Evolutionary conservation across 768 basidiomycete genomes (phyloP).

Genomic region (Mycena vitilis): DNA sequence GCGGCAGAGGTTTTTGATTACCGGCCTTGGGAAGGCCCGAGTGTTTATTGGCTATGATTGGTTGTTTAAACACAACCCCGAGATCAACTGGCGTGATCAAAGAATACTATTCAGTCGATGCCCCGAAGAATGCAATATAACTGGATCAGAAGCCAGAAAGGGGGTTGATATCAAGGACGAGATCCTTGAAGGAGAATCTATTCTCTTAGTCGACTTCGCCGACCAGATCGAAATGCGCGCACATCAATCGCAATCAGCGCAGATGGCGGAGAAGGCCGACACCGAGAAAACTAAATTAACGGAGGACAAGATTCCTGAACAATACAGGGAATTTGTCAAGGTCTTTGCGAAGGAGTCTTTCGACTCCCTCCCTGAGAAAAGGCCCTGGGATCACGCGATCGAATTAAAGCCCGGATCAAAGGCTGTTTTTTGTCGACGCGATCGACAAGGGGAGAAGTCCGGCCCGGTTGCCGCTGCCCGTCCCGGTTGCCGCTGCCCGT

Average conservation of each 20-base stretch:
- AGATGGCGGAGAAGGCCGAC: conserved; percentile 19
- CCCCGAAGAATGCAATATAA: conserved; percentile 22
- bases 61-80: conserved; percentile 39
- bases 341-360: neutral
- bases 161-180: neutral
- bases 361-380: neutral
- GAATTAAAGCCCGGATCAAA: conserved; percentile 44
- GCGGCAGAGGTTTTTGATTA: conserved; percentile 35
- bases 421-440: too few species aligned
- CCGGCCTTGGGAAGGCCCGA: conserved; percentile 36
- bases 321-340: neutral
- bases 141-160: neutral
- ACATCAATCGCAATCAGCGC: conserved; percentile 5
- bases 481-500: too few species aligned
- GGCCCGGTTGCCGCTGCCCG: too few species aligned
- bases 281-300: neutral
- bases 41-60: conserved; percentile 41
- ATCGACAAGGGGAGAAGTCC: too few species aligned
- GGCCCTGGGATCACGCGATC: conserved; percentile 51
- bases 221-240: neutral
- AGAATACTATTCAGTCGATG: conserved; percentile 32
- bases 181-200: conserved; percentile 11
- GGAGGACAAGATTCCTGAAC: conserved; percentile 39
- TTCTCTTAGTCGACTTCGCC: conserved; percentile 18
- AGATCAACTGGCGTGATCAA: conserved; percentile 33